phyloP scores from a whole-genome alignment of 768 basidiomycete species.

The Obba rivulosa region DNA sequence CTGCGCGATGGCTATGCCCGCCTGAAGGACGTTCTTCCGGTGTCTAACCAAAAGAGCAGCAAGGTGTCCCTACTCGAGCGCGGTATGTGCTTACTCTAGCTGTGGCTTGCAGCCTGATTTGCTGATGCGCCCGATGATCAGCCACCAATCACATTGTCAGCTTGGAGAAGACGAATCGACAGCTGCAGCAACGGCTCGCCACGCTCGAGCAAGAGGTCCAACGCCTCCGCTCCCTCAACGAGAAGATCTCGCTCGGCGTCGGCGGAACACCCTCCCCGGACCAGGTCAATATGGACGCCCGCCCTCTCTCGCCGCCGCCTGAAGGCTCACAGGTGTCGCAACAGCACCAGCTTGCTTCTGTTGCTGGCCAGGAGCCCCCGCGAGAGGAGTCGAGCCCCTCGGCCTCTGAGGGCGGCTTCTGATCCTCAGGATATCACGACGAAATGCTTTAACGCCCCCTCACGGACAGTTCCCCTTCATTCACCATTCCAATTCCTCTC shows the following conservation, averaged over 20 bases:
- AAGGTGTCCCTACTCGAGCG: constrained; percentile 86
- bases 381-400: constrained; percentile 54
- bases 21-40: constrained; percentile 81
- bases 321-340: constrained; percentile 35
- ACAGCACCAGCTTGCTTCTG: constrained; percentile 42
- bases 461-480: constrained; percentile 16
- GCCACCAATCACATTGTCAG: constrained; percentile 76
- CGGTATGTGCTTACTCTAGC: constrained; percentile 43
- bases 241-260: constrained; percentile 73
- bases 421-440: constrained; percentile 12
- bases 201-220: constrained; percentile 64
- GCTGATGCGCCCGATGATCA: constrained; percentile 23
- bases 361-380: constrained; percentile 55
- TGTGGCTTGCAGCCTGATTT: constrained; percentile 3
- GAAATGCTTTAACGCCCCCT: constrained; percentile 1
- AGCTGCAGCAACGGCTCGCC: constrained; percentile 63
- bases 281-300: constrained; percentile 34
- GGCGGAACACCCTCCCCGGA: constrained; percentile 53
- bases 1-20: constrained; percentile 85
- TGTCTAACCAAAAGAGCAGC: constrained; percentile 87
- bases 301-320: constrained; percentile 62
- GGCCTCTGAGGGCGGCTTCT: constrained; percentile 28
- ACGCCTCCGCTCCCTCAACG: constrained; percentile 70
- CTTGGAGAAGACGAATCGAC: constrained; percentile 68
- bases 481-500: constrained; percentile 10